These are phyloP conservation scores for Suillus fuscotomentosus DNA, from an alignment of 768 basidiomycete species.

Conservation along the genomic window DNA sequence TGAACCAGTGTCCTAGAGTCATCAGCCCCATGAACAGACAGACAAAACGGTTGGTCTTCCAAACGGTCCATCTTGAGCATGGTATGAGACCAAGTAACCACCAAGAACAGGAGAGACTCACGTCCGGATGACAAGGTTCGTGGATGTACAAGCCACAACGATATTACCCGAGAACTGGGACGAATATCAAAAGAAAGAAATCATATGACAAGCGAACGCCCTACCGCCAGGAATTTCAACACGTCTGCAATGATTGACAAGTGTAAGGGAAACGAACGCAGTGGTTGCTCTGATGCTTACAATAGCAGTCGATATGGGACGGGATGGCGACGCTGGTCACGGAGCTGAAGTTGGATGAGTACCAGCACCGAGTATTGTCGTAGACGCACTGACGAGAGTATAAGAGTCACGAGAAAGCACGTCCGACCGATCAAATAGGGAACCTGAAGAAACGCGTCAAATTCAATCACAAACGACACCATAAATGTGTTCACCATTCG, in stretches of 20 bases:
- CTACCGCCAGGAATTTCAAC: conserved; percentile 12
- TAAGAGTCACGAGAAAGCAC: conserved; percentile 14
- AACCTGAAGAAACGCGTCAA: conserved; percentile 13
- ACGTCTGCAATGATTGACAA: conserved; percentile 12
- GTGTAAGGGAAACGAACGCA: neutral
- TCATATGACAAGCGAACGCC: neutral
- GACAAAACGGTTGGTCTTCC: conserved; percentile 20
- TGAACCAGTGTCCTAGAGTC: conserved; percentile 22
- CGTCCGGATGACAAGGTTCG: conserved; percentile 30
- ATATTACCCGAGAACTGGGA: conserved; percentile 16
- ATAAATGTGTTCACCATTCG: conserved; percentile 17
- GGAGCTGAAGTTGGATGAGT: conserved; percentile 7
- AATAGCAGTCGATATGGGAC: conserved; percentile 6
- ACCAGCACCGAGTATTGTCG: neutral
- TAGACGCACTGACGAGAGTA: conserved; percentile 14
- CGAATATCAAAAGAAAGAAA: neutral
- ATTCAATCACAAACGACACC: neutral
- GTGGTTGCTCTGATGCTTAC: conserved; percentile 12
- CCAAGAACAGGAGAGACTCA: conserved; percentile 10
- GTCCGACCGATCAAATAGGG: conserved; percentile 24
- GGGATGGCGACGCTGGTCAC: neutral
- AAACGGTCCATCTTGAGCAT: conserved; percentile 24
- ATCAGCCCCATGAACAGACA: conserved; percentile 12
- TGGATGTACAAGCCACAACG: conserved; percentile 17
- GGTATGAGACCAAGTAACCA: neutral